Conservation (phyloP, 257 asterid species). For the Solanum megistacrolobum region DNA sequence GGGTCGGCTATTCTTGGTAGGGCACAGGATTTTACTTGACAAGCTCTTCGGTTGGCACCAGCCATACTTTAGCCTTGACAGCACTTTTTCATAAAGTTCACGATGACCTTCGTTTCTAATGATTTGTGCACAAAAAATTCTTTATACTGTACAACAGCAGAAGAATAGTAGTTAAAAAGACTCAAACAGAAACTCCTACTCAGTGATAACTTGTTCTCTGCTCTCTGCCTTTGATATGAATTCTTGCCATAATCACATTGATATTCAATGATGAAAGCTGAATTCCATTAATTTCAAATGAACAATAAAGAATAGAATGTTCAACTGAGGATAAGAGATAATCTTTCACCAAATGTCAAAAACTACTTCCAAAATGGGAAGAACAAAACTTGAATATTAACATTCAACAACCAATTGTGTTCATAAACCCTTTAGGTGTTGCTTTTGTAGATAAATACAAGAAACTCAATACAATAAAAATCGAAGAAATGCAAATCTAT, state of each 20-base stretch:
- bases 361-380: not conserved
- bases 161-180: not conserved
- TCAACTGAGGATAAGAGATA: not conserved
- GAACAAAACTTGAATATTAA: slow-evolving; percentile 1
- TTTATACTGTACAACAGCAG: not conserved
- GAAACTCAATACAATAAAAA: not conserved
- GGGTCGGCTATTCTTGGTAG: slow-evolving; percentile 52
- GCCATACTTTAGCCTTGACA: slow-evolving; percentile 65
- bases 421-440: not conserved
- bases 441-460: slow-evolving; percentile 8
- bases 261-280: not conserved
- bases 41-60: slow-evolving; percentile 75
- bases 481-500: slow-evolving; percentile 1
- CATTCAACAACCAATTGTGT: not conserved
- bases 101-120: not conserved
- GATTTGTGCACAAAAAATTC: not conserved
- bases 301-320: not conserved
- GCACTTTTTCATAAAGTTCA: slow-evolving; percentile 23
- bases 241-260: not conserved
- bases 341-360: not conserved
- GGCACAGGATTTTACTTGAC: slow-evolving; percentile 75
- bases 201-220: not conserved
- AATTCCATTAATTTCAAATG: not conserved
- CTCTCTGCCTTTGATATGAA: not conserved
- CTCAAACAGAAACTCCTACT: not conserved